A percentile compares a stretch with the other conserved stretches of the same genome.
Conservation (phyloP, 129 eudicot species). For the sunflower (Helianthus annuus) region HanXRQr2.0-SUNRISE NC_035437.2:145150542-145151041, state of each 20-base stretch:
- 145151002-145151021: no score
- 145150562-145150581: no score
- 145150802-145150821: slow-evolving; percentile 27
- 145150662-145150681: slow-evolving; percentile 17
- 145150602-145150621: no score
- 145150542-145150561: no score
- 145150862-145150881: slow-evolving; percentile 19
- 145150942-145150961: no score
- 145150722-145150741: slow-evolving; percentile 18
- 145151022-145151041: no score
- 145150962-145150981: no score
- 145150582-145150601: no score
- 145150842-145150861: slow-evolving; percentile 30
- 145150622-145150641: not conserved
- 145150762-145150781: slow-evolving; percentile 36
- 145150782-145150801: slow-evolving; percentile 29
- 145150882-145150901: slow-evolving; percentile 16
- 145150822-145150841: slow-evolving; percentile 24
- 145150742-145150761: slow-evolving; percentile 34
- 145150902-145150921: slow-evolving; percentile 5
- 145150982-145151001: no score
- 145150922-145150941: no score
- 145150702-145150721: slow-evolving; percentile 25
- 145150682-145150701: slow-evolving; percentile 23
- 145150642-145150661: not conserved